A percentile compares a stretch with the other conserved stretches of the same genome.
These are phyloP conservation scores for Globisporangium spinosum DNA, from an alignment of 352 stramenopile genomes.

Conservation along the genomic window DNA sequence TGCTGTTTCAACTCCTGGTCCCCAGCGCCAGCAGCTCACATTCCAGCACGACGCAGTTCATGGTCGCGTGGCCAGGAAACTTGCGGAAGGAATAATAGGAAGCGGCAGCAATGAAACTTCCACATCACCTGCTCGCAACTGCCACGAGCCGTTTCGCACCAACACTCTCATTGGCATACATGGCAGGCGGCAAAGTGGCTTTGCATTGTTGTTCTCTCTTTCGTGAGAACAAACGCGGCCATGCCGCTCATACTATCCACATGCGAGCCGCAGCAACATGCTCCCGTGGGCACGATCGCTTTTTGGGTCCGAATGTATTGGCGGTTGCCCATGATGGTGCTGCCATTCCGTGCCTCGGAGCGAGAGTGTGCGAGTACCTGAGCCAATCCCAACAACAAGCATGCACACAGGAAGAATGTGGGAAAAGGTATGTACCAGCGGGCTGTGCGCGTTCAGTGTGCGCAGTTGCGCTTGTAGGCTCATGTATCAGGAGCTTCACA, in stretches of 20 bases:
- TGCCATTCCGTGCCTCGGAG: background rate
- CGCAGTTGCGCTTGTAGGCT: background rate
- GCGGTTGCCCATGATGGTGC: background rate
- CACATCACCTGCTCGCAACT: background rate
- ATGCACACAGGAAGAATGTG: background rate
- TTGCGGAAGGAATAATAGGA: background rate
- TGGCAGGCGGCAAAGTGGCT: background rate
- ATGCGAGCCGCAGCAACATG: background rate
- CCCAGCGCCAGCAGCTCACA: background rate
- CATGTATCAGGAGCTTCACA: background rate
- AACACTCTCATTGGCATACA: background rate
- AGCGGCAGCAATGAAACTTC: background rate
- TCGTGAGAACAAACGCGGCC: background rate
- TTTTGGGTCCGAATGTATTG: background rate
- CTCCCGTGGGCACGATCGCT: background rate
- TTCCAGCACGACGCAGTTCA: background rate
- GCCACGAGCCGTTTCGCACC: background rate
- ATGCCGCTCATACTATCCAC: background rate
- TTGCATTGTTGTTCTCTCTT: background rate
- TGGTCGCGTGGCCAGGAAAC: background rate
- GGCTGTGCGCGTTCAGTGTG: background rate
- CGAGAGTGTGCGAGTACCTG: background rate
- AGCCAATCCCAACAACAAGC: background rate
- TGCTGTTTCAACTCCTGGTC: background rate
- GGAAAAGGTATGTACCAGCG: background rate